These are phyloP conservation scores for Cerioporus squamosus DNA, from an alignment of 1,284 basidiomycete species.

Conservation along the genomic window DNA sequence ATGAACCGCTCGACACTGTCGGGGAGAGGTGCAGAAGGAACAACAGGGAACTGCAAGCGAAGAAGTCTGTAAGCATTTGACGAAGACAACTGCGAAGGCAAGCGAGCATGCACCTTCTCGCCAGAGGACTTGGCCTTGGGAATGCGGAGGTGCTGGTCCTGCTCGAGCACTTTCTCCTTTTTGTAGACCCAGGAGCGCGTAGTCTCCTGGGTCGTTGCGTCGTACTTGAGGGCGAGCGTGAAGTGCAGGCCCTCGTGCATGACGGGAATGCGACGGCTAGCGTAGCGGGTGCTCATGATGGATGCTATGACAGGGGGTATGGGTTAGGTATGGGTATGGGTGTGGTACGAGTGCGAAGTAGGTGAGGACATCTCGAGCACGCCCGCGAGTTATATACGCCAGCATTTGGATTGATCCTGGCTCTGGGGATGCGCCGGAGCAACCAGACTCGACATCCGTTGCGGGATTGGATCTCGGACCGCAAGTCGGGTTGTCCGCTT, in stretches of 20 bases:
- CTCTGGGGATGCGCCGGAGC: no score
- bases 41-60: slow-evolving; percentile 10
- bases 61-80: neutral
- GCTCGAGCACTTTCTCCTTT: slow-evolving; percentile 5
- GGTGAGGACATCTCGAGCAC: no score
- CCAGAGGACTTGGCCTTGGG: slow-evolving; percentile 18
- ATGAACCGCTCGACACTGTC: slow-evolving; percentile 5
- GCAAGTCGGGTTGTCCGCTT: no score
- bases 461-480: no score
- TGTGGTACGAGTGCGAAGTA: no score
- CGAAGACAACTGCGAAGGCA: neutral
- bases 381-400: no score
- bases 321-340: neutral
- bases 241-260: slow-evolving; percentile 10
- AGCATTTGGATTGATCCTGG: no score
- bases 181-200: slow-evolving; percentile 10
- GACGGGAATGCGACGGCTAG: neutral
- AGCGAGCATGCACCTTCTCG: slow-evolving; percentile 5
- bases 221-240: slow-evolving; percentile 8
- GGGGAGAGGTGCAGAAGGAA: slow-evolving; percentile 9
- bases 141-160: slow-evolving; percentile 5
- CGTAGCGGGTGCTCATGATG: neutral
- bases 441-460: no score
- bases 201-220: slow-evolving; percentile 6
- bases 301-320: neutral